These are phyloP conservation scores for Pseudotulostoma volvatum DNA, from an alignment of 495 filamentous ascomycete genomes.

Conservation along the genomic window DNA sequence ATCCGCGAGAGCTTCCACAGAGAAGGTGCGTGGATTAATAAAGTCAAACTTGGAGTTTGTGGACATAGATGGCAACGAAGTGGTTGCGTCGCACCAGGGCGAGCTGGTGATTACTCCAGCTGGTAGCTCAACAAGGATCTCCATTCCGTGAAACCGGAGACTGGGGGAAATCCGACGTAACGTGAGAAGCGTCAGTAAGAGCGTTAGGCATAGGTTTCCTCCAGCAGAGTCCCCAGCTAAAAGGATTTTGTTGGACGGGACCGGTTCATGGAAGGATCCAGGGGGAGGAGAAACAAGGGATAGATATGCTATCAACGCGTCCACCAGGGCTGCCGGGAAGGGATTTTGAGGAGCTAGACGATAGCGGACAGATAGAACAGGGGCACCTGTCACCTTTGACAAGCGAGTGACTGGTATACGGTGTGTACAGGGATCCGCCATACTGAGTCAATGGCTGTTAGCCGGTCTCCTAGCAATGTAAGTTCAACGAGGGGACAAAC, in stretches of 20 bases:
- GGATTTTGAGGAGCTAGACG: slow-evolving; percentile 70
- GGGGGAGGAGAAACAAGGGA: slow-evolving; percentile 65
- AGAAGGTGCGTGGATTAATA: slow-evolving; percentile 33
- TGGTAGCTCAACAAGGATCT: slow-evolving; percentile 48
- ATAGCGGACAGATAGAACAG: slow-evolving; percentile 69
- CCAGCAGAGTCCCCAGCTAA: slow-evolving; percentile 82
- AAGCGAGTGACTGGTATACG: slow-evolving; percentile 30
- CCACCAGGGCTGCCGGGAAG: slow-evolving; percentile 70
- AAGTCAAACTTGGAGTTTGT: slow-evolving; percentile 57
- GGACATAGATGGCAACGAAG: slow-evolving; percentile 52
- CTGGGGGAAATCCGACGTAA: slow-evolving; percentile 37
- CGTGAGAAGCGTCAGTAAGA: slow-evolving; percentile 60
- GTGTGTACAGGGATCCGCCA: slow-evolving; percentile 64
- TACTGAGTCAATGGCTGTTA: slow-evolving; percentile 14
- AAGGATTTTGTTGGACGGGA: slow-evolving; percentile 55
- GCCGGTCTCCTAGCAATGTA: background rate
- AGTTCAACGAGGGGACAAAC: slow-evolving; percentile 14
- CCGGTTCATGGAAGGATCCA: slow-evolving; percentile 51
- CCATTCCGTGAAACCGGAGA: slow-evolving; percentile 46
- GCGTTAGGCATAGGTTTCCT: slow-evolving; percentile 54
- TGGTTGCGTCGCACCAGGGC: slow-evolving; percentile 65
- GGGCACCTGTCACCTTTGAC: slow-evolving; percentile 34
- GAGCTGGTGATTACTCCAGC: slow-evolving; percentile 48
- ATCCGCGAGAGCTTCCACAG: slow-evolving; percentile 4
- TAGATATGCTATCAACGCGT: slow-evolving; percentile 71